Percentiles rank a stretch among this genome's conserved stretches.
These are phyloP conservation scores for Torrubiellomyces zombiae DNA, from an alignment of 2,329 filamentous ascomycete genomes.

Conservation along the genomic window DNA sequence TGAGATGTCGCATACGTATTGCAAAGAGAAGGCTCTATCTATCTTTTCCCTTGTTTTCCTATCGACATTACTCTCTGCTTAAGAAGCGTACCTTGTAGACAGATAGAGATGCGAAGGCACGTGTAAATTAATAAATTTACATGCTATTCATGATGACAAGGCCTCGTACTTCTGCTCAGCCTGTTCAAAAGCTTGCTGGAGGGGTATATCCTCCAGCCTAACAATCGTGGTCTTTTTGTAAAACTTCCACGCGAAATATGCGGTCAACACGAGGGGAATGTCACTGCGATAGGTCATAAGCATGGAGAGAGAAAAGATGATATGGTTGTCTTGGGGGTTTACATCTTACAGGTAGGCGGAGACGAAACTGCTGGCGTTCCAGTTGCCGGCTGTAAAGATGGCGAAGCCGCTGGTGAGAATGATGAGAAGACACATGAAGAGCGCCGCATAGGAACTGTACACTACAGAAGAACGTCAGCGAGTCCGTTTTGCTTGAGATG, in stretches of 20 bases:
- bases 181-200: constrained; percentile 34
- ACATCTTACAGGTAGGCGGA: constrained; percentile 45
- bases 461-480: constrained; percentile 18
- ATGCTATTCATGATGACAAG: constrained; percentile 4
- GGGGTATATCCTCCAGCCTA: constrained; percentile 31
- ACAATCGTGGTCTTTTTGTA: constrained; percentile 43
- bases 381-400: constrained; percentile 43
- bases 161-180: constrained; percentile 13
- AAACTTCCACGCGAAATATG: constrained; percentile 49
- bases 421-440: constrained; percentile 46
- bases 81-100: too few relatives aligned
- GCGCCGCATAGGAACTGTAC: constrained; percentile 42
- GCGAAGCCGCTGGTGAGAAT: constrained; percentile 54
- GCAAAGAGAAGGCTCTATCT: too few relatives aligned
- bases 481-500: constrained; percentile 3
- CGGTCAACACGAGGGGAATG: constrained; percentile 38
- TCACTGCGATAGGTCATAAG: constrained; percentile 23
- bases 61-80: too few relatives aligned
- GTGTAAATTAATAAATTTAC: too few relatives aligned
- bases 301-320: background rate
- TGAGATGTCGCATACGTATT: too few relatives aligned
- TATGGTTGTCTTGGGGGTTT: background rate
- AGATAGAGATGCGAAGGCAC: too few relatives aligned
- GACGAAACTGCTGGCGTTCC: constrained; percentile 39
- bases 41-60: too few relatives aligned